Evolutionary conservation across 225 moss, liverwort and hornwort species (phyloP).

Genomic region (Climacium dendroides): DNA sequence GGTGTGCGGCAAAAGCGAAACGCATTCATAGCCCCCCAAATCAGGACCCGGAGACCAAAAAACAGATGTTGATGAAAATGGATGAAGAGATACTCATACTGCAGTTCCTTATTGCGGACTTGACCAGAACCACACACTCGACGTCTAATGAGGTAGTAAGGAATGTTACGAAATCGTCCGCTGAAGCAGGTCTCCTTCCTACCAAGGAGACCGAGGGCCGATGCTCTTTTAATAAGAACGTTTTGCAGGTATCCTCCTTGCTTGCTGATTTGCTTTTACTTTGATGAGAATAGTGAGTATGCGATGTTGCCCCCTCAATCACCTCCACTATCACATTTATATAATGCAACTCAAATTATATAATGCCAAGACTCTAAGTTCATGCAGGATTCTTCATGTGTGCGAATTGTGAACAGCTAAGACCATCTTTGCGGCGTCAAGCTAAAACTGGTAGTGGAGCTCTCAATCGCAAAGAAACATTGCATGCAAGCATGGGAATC

Average conservation of each 20-base stretch:
- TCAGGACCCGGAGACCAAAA: constrained; percentile 18
- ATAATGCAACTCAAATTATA: neutral
- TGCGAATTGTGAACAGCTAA: constrained; percentile 8
- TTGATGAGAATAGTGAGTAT: neutral
- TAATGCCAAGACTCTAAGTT: neutral
- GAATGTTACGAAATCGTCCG: neutral
- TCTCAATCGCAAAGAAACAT: neutral
- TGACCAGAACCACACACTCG: constrained; percentile 7
- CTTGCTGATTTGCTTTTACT: neutral
- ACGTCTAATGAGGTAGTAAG: neutral
- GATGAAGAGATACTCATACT: constrained; percentile 43
- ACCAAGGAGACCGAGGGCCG: neutral
- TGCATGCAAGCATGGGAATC: neutral
- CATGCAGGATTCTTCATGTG: neutral
- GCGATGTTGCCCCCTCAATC: neutral
- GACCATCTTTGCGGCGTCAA: constrained; percentile 6
- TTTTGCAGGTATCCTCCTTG: neutral
- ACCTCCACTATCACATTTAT: neutral
- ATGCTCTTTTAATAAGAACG: neutral
- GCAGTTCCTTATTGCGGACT: constrained; percentile 34
- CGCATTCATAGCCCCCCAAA: constrained; percentile 32
- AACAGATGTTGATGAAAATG: constrained; percentile 40
- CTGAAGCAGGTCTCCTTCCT: neutral
- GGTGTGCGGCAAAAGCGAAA: constrained; percentile 54
- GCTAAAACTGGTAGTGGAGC: neutral